A percentile compares a stretch with the other conserved stretches of the same genome.
phyloP scores from a whole-genome alignment of 139 green algal genomes.

The Marvania coccoides region DNA sequence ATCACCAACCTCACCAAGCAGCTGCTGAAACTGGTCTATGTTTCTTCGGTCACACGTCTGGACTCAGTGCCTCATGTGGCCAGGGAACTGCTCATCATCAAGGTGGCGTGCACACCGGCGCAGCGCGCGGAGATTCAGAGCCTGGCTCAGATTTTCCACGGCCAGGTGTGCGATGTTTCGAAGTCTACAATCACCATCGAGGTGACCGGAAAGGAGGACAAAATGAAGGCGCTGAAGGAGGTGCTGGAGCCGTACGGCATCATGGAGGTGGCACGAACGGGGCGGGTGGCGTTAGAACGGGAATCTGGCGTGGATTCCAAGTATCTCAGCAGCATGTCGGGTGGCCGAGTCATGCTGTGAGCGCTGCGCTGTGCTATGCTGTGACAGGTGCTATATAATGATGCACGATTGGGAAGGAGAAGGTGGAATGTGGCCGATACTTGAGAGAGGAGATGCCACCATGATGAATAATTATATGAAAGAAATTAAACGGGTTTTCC shows the following conservation, averaged over 20 bases:
- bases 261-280: slow-evolving; percentile 87
- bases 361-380: too few species aligned
- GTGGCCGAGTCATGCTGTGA: slow-evolving; percentile 33
- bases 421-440: too few species aligned
- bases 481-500: too few species aligned
- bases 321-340: slow-evolving; percentile 42
- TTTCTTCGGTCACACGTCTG: slow-evolving; percentile 65
- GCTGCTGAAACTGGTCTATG: slow-evolving; percentile 83
- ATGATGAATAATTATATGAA: too few species aligned
- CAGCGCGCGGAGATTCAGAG: slow-evolving; percentile 78
- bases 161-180: slow-evolving; percentile 72
- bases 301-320: slow-evolving; percentile 82
- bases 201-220: slow-evolving; percentile 81
- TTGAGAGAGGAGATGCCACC: too few species aligned
- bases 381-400: too few species aligned
- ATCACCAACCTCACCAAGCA: slow-evolving; percentile 89
- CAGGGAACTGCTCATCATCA: slow-evolving; percentile 94
- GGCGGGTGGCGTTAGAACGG: slow-evolving; percentile 69
- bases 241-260: slow-evolving; percentile 82
- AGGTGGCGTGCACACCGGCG: slow-evolving; percentile 63
- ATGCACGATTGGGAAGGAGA: too few species aligned
- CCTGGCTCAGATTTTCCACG: slow-evolving; percentile 86
- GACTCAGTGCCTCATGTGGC: slow-evolving; percentile 65
- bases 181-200: slow-evolving; percentile 79
- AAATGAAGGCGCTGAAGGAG: slow-evolving; percentile 79